Evolutionary conservation across 2,329 filamentous ascomycete species (phyloP), one percentile per base, ranked within the genome.

Genomic region (Neurospora crassa): DNA sequence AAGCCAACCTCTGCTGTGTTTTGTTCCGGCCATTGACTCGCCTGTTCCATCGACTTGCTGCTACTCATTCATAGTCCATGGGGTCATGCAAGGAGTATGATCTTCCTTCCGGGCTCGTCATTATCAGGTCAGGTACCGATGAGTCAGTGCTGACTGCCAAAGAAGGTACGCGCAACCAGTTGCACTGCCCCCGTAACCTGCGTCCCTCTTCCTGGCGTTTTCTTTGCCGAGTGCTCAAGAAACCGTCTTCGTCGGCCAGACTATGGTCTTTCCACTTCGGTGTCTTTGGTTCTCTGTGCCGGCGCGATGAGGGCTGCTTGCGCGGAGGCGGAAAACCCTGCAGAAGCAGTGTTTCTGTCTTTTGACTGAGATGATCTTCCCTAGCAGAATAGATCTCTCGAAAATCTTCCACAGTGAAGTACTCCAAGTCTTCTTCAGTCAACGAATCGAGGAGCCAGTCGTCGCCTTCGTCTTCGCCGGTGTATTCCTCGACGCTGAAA

Each of bases 171-270:
- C 12, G 47, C 24, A 34, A 34, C 24, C 24, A 29, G 6, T 10
- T 59, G 0, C 47, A 53, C 6, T 5, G 14, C 7, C 14, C 1
- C 12, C 20, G 24, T 14, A 29, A 14, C 1, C 24, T 59, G 6
- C 11, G 20, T 45, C 24, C 47, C 7, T 8, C 6, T 2, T 10
- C 2, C 7, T 29, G 47, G 1, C 14, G 12, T 5, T 6, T 59
- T 1, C 14, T 59, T 18, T 59, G 0, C 0, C 5, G 47, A 16
- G 47, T 59, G 12, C 2, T 1, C 0, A 59, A 16, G 1, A 59
- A 59, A 1, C 47, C 47, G 3, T 59, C 4, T 20, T 34, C 24
- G 14, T 59, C 24, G 14, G 10, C 24, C 24, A 34, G 47, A 7
- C 47, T 59, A 1, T 34, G 24, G n/a, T 47, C n/a, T 1, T 1